A percentile compares a stretch with the other conserved stretches of the same genome.
Evolutionary conservation across 371 early-diverging fungal genomes (phyloP).

Genomic region (Coemansia sp.): DNA sequence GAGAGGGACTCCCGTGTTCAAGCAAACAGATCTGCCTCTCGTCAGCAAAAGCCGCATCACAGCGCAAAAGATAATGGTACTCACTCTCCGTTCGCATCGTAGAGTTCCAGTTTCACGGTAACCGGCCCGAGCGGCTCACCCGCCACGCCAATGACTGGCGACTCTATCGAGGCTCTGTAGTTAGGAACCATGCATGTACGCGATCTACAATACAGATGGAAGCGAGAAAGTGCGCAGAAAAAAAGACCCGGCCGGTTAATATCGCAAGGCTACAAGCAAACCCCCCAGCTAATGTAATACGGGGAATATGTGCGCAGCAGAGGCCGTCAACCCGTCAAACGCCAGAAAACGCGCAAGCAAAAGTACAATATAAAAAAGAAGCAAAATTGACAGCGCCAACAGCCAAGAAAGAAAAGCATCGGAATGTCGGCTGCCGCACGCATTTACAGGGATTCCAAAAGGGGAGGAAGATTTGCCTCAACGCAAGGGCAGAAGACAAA

Average conservation of each 20-base stretch:
- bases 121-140: conserved; percentile 21
- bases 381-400: neutral
- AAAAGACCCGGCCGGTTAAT: neutral
- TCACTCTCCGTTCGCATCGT: conserved; percentile 43
- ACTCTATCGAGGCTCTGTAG: conserved; percentile 27
- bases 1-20: neutral
- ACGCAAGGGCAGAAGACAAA: too few species aligned
- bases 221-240: neutral
- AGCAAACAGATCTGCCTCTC: neutral
- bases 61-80: conserved; percentile 5
- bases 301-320: neutral
- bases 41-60: neutral
- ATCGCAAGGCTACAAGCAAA: neutral
- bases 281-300: too few species aligned
- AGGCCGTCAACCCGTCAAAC: neutral
- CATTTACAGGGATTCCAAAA: too few species aligned
- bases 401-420: too few species aligned
- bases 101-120: conserved; percentile 26
- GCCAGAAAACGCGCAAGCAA: neutral
- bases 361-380: neutral
- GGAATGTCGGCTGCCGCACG: too few species aligned
- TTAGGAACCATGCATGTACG: conserved; percentile 25
- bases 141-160: conserved; percentile 28
- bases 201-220: neutral
- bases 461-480: too few species aligned